Percentiles rank a stretch among this genome's conserved stretches.
Evolutionary conservation across 139 green algal genomes (phyloP).

Genomic region (Chlorella sorokiniana): DNA sequence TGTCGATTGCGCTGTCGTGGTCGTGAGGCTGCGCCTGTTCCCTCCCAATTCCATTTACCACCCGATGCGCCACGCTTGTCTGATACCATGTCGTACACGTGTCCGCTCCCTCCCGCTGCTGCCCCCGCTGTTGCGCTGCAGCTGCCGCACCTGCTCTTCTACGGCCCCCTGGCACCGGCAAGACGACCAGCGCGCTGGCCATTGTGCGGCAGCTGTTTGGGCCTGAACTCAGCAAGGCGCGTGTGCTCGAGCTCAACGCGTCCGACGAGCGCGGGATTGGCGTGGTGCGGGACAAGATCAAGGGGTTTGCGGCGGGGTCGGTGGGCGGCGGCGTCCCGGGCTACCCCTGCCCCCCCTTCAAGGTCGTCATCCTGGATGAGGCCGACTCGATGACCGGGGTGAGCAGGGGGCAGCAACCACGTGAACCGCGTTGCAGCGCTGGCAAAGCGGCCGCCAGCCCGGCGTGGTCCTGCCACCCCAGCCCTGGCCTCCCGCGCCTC

Average conservation of each 20-base stretch:
- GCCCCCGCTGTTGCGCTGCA: slow-evolving; percentile 11
- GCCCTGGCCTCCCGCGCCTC: not conserved
- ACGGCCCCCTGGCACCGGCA: slow-evolving; percentile 98
- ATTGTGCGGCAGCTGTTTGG: slow-evolving; percentile 95
- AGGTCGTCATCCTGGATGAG: slow-evolving; percentile 98
- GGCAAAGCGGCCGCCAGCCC: not conserved
- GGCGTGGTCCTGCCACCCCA: not conserved
- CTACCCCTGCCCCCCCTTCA: slow-evolving; percentile 94
- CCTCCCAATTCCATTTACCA: too few relatives aligned
- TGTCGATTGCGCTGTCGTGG: too few relatives aligned
- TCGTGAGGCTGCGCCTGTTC: too few relatives aligned
- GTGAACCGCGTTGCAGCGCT: not conserved
- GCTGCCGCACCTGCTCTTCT: slow-evolving; percentile 97
- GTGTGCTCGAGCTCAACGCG: slow-evolving; percentile 98
- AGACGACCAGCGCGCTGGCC: slow-evolving; percentile 95
- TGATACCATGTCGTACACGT: not conserved
- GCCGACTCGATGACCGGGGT: slow-evolving; percentile 93
- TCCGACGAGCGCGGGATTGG: slow-evolving; percentile 95
- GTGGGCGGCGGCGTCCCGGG: slow-evolving; percentile 75
- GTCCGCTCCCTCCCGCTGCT: not conserved
- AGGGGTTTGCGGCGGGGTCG: slow-evolving; percentile 83
- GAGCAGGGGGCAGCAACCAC: not conserved
- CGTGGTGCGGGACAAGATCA: slow-evolving; percentile 94
- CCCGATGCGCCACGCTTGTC: too few relatives aligned
- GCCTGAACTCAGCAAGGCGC: slow-evolving; percentile 64